Evolutionary conservation across 2,329 filamentous ascomycete species (phyloP).

Genomic region (Neonectria coccinea): DNA sequence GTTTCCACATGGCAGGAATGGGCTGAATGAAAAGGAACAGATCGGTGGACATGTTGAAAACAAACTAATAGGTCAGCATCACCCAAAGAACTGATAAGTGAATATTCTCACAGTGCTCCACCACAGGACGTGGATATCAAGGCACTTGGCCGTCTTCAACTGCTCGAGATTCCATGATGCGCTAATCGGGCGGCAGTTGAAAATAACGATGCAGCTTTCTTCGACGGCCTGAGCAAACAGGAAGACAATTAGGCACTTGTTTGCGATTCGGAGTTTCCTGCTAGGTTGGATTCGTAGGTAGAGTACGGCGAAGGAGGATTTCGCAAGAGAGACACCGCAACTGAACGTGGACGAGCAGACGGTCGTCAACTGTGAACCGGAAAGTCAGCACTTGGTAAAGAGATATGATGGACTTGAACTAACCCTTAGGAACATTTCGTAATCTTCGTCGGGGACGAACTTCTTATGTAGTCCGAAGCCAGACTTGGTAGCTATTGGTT

Average conservation of each 20-base stretch:
- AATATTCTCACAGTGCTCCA: conserved; percentile 47
- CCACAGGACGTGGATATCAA: conserved; percentile 48
- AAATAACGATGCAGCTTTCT: conserved; percentile 45
- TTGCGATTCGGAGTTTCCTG: conserved; percentile 41
- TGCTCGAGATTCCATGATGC: conserved; percentile 44
- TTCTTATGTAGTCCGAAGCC: conserved; percentile 27
- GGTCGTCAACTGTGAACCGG: conserved; percentile 31
- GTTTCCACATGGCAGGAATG: conserved; percentile 52
- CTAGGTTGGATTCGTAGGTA: conserved; percentile 49
- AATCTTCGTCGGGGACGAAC: conserved; percentile 14
- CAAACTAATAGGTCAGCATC: conserved; percentile 35
- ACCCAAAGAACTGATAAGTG: not conserved
- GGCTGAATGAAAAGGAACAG: conserved; percentile 53
- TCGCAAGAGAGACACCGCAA: conserved; percentile 45
- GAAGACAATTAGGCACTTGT: conserved; percentile 46
- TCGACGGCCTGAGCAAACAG: conserved; percentile 47
- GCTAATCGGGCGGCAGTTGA: conserved; percentile 44
- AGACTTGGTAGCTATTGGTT: conserved; percentile 14
- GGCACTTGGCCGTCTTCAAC: conserved; percentile 37
- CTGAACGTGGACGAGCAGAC: conserved; percentile 47
- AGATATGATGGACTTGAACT: not conserved
- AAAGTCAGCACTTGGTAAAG: not conserved
- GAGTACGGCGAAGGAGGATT: conserved; percentile 49
- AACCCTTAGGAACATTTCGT: conserved; percentile 29
- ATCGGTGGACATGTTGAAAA: conserved; percentile 53